A percentile compares a stretch with the other conserved stretches of the same genome.
These are phyloP conservation scores for Wallacemonas sp. DNA, from an alignment of 208 protist species.

Conservation along the genomic window DNA sequence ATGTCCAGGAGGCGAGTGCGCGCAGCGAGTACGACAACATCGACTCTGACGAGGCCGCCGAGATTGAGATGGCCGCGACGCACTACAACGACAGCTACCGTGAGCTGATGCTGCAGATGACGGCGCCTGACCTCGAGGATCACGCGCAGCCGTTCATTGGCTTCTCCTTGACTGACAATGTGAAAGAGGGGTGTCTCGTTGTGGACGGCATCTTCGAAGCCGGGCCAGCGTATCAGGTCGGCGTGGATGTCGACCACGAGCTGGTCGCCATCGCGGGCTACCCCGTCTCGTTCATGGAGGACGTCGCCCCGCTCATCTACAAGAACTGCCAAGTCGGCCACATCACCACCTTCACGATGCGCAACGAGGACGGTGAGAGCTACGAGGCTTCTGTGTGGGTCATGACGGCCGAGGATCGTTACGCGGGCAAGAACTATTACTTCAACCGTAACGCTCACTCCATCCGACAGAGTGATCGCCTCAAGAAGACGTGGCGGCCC, in stretches of 20 bases:
- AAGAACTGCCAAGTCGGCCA: slow-evolving; percentile 21
- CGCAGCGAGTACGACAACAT: slow-evolving; percentile 3
- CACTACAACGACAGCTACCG: slow-evolving; percentile 16
- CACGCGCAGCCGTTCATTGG: slow-evolving; percentile 25
- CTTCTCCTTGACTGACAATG: slow-evolving; percentile 27
- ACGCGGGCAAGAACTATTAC: slow-evolving; percentile 18
- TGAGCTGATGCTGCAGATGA: slow-evolving; percentile 5
- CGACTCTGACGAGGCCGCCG: slow-evolving; percentile 6
- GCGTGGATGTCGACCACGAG: slow-evolving; percentile 25
- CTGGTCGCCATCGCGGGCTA: slow-evolving; percentile 15
- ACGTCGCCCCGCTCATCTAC: slow-evolving; percentile 10
- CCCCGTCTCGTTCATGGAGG: slow-evolving; percentile 16
- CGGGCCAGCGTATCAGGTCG: slow-evolving; percentile 20
- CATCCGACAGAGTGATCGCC: slow-evolving; percentile 20
- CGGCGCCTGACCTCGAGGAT: background rate
- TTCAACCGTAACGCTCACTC: slow-evolving; percentile 22
- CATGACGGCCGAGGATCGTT: slow-evolving; percentile 28
- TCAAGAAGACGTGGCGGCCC: slow-evolving; percentile 19
- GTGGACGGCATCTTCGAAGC: slow-evolving; percentile 26
- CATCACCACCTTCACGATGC: slow-evolving; percentile 12
- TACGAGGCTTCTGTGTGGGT: slow-evolving; percentile 19
- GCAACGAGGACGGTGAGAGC: background rate
- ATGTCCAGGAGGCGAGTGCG: background rate
- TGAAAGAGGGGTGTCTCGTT: slow-evolving; percentile 17
- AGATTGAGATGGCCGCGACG: slow-evolving; percentile 8